Evolutionary conservation across 768 basidiomycete genomes (phyloP).

Genomic region (Auricularia cornea): DNA sequence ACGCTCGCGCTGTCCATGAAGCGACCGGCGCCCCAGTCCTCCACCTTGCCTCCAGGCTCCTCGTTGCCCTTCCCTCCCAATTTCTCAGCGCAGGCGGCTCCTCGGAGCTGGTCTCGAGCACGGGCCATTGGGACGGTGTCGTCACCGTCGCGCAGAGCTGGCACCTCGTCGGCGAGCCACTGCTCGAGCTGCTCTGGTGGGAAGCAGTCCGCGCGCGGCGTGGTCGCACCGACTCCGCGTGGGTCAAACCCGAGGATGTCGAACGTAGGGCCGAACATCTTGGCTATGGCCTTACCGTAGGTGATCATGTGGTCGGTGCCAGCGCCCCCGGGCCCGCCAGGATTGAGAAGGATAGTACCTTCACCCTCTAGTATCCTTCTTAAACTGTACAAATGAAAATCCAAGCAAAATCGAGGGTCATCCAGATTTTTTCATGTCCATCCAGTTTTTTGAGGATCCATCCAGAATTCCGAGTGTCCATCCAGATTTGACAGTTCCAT

Average conservation of each 20-base stretch:
- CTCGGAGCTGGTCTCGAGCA: background rate
- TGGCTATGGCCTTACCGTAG: background rate
- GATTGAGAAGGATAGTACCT: background rate
- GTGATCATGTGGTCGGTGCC: background rate
- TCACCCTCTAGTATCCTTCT: too few species aligned
- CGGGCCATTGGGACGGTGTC: background rate
- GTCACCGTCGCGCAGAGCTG: background rate
- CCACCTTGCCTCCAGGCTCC: background rate
- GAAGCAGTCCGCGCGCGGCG: background rate
- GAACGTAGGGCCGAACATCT: background rate
- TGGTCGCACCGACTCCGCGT: background rate
- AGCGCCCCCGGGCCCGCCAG: background rate
- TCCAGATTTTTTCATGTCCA: too few species aligned
- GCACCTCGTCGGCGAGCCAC: background rate
- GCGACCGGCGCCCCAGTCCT: background rate
- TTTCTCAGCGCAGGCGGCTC: background rate
- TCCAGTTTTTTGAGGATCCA: too few species aligned
- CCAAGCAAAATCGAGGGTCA: too few species aligned
- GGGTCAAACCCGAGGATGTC: background rate
- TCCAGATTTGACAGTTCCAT: too few species aligned
- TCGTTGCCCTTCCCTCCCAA: background rate
- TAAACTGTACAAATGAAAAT: too few species aligned
- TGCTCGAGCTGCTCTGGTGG: background rate
- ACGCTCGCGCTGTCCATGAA: constrained; percentile 1
- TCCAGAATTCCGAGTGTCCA: too few species aligned